These are phyloP conservation scores for Calonectria leucothoes DNA, from an alignment of 2,329 filamentous ascomycete genomes.

Conservation along the genomic window DNA sequence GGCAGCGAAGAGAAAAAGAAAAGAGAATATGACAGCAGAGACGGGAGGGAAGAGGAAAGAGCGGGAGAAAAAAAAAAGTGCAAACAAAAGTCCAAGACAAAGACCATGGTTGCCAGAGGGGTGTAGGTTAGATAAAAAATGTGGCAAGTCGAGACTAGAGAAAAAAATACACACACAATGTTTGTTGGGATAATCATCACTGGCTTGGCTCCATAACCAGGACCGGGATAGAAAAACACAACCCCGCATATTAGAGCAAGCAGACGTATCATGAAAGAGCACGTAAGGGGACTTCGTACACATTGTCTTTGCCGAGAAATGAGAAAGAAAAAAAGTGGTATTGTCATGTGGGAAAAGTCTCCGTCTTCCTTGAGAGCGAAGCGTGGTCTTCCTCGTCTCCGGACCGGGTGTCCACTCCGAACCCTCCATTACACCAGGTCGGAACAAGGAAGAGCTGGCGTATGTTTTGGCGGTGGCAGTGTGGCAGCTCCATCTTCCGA, in stretches of 20 bases:
- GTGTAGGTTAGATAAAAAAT: background rate
- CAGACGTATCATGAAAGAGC: slow-evolving; percentile 16
- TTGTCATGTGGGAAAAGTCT: slow-evolving; percentile 15
- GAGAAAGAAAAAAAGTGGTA: background rate
- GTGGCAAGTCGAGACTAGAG: background rate
- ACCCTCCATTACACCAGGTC: slow-evolving; percentile 14
- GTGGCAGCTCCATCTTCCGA: slow-evolving; percentile 19
- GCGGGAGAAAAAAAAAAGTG: background rate
- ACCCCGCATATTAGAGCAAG: slow-evolving; percentile 26
- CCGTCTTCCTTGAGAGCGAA: slow-evolving; percentile 16
- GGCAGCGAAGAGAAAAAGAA: background rate
- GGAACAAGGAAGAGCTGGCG: slow-evolving; percentile 20
- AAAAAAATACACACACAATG: background rate
- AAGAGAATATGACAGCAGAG: background rate
- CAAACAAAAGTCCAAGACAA: background rate
- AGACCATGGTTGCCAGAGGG: background rate
- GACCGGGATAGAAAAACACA: slow-evolving; percentile 6
- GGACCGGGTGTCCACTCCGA: slow-evolving; percentile 15
- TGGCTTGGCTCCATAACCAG: slow-evolving; percentile 2
- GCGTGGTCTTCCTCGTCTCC: slow-evolving; percentile 25
- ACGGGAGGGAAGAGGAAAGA: background rate
- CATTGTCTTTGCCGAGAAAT: slow-evolving; percentile 13
- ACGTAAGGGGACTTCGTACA: background rate
- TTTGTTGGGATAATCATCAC: background rate
- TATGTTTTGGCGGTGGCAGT: slow-evolving; percentile 9